Evolutionary conservation across 306 rosid species (phyloP), one percentile per base, ranked within the genome.

Genomic region (Lagenaria siceraria): DNA sequence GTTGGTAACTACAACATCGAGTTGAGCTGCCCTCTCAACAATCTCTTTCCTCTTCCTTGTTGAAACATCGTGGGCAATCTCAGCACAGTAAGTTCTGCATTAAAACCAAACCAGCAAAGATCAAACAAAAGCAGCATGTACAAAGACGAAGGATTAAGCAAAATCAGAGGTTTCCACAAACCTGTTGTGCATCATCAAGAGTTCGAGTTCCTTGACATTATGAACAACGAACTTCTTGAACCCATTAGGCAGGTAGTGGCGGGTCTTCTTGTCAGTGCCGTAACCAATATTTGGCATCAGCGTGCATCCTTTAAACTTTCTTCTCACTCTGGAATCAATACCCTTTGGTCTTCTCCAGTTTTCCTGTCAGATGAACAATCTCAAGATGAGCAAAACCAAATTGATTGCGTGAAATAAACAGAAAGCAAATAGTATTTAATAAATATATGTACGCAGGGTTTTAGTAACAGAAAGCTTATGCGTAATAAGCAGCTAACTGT

Each of bases 301-400:
- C 0, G 85, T 81, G 43, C 86, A 85, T 81, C 92, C 92, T 73
- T 88, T 88, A 79, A 88, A 88, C 87, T 88, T 88, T 25, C 89
- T 84, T 80, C 89, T 82, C 3, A 86, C 92, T 24, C 89, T 89
- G 7, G 88, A 88, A 54, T 86, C 92, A 19, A 86, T 88, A 84
- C 92, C 92, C 88, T 88, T 88, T 24, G 92, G 92, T 42, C 92
- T 79, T 33, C 92, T 86, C 92, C 92, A 88, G 80, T 4, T 85
- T 83, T 35, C 7, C 91, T 85, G 77, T 12, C 0, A 10, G 21
- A 21, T 22, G 27, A 53, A 33, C 3, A 46, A 52, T 1, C 60
- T n/a, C 6, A 52, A 24, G 46, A 35, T 51, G 21, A 59, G 19
- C 10, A 31, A 14, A 1, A 0, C 10, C 10, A 10, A 17, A 29